Conservation (phyloP, 148 eudicot species). For the Chenopodium quinoa region DNA sequence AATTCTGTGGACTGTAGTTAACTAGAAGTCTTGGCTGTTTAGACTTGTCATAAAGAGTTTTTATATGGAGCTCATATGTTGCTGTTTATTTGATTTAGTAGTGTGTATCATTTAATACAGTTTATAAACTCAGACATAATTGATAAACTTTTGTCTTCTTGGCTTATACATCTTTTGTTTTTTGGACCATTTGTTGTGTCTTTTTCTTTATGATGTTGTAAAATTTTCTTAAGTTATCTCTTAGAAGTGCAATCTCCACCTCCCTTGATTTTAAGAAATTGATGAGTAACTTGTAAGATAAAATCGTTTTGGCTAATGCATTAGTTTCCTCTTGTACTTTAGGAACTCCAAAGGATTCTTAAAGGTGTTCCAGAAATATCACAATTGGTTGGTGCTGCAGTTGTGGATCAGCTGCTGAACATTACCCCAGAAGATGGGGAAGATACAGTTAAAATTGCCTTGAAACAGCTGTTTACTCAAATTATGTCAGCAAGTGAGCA, state of each 20-base stretch:
- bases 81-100: not conserved
- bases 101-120: too few relatives aligned
- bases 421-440: conserved; percentile 45
- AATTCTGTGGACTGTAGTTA: not conserved
- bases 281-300: not conserved
- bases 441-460: conserved; percentile 43
- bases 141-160: not conserved
- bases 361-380: conserved; percentile 71
- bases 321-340: conserved; percentile 5
- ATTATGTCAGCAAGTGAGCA: conserved; percentile 78
- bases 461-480: conserved; percentile 56
- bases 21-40: not conserved
- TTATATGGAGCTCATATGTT: not conserved
- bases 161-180: not conserved
- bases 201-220: not conserved
- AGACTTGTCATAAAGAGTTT: not conserved
- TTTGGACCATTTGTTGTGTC: conserved; percentile 1
- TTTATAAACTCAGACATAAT: not conserved
- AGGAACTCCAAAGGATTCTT: conserved; percentile 82
- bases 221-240: not conserved
- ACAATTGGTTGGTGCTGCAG: conserved; percentile 58
- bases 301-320: not conserved
- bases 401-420: conserved; percentile 45
- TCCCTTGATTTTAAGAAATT: not conserved
- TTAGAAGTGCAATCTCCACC: not conserved